Base-by-base conservation (phyloP, 805 yeast genomes). In the Candida endomychidarum region DNA sequence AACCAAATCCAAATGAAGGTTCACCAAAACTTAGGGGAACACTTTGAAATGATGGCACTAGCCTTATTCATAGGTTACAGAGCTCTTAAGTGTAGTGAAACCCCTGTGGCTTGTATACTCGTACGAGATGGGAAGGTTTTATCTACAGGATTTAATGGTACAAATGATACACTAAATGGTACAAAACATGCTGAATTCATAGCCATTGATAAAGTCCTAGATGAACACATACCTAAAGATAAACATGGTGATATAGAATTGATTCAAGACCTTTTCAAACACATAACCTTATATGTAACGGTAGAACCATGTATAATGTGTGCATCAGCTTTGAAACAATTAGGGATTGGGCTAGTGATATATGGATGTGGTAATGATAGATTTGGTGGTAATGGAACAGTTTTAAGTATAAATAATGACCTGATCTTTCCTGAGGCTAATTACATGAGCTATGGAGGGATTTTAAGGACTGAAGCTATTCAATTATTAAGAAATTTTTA, bases 241-340 rank as follows among this genome's bases (percentile, higher is more conserved):
- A 3, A 32, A 46, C 41, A 49, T 35, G 46, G 47, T 12, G 38
- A 34, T 10, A 25, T 43, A n/a, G 43, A 34, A 24, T 42, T 50
- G 12, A 49, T 69, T 9, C 47, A 52, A 17, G 46, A 56, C 1
- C 57, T 77, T 8, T 78, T 87, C 51, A 52, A 60, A 26, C 75
- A 81, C 18, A 70, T 86, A 3, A 80, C 78, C 21, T 69, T 93
- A 6, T 91, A 89, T 59, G 99, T 93, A 18, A 89, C 98, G 0
- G 97, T 93, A 0, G 99, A 93, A 61, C 99, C 99, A 0, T 93
- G 99, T 57, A 84, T 93, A 6, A 93, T 93, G 99, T 93, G 99
- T 66, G 98, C 96, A 0, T 80, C 93, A 28, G 89, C 96, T 2
- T 63, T 93, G 28, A 74, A 90, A 43, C 99, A 93, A 51, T 58